Conservation (phyloP, 495 filamentous ascomycete genomes). For the Podospora tetraspora region DNA sequence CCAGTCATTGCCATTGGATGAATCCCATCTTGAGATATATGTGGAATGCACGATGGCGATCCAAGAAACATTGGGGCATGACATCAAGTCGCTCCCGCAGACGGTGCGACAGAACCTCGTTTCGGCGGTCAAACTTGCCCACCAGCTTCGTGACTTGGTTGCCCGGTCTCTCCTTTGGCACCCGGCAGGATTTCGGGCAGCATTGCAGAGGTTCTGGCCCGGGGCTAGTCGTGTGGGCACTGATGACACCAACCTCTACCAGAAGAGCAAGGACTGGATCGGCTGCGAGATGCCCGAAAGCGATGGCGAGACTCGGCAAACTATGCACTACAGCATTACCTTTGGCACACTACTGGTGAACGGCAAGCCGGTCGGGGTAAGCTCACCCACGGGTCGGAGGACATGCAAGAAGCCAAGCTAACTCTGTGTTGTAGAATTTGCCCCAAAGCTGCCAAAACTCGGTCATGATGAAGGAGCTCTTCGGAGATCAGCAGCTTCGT, state of each 20-base stretch:
- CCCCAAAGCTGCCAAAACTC: slow-evolving; percentile 38
- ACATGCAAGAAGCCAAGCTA: not conserved
- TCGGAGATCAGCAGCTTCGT: slow-evolving; percentile 43
- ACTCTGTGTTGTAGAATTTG: slow-evolving; percentile 27
- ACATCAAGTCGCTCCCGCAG: slow-evolving; percentile 28
- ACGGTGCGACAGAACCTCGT: slow-evolving; percentile 35
- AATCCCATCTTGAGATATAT: slow-evolving; percentile 21
- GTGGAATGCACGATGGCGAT: slow-evolving; percentile 36
- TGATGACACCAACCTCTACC: not conserved
- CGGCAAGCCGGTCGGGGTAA: slow-evolving; percentile 38
- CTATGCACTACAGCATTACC: slow-evolving; percentile 42
- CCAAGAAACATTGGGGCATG: slow-evolving; percentile 36
- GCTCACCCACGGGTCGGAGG: not conserved
- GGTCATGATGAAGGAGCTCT: slow-evolving; percentile 40
- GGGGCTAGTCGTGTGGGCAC: slow-evolving; percentile 13
- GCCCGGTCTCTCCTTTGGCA: slow-evolving; percentile 21
- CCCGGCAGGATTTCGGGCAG: slow-evolving; percentile 28
- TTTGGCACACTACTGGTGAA: slow-evolving; percentile 48
- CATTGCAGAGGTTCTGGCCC: slow-evolving; percentile 24
- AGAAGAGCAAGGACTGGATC: not conserved
- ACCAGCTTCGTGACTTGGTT: slow-evolving; percentile 33
- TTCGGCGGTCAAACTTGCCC: slow-evolving; percentile 44
- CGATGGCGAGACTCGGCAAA: slow-evolving; percentile 13
- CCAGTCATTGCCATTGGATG: slow-evolving; percentile 5
- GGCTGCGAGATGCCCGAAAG: slow-evolving; percentile 12